A percentile compares a stretch with the other conserved stretches of the same genome.
Conservation (phyloP, 2,329 filamentous ascomycete species). For the Ilyonectria robusta region DNA sequence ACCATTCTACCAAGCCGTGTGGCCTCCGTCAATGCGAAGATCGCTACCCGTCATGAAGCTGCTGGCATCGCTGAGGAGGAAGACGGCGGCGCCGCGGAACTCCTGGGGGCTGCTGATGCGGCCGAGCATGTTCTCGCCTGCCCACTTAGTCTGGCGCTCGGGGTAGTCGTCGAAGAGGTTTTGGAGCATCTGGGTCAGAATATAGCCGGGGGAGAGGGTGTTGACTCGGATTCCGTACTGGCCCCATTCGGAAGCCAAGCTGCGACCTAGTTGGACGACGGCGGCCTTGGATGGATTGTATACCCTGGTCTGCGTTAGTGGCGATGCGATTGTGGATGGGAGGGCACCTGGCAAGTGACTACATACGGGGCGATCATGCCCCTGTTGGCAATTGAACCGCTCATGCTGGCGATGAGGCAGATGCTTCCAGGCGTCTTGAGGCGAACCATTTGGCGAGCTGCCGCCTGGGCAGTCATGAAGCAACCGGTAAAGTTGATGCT, state of each 20-base stretch:
- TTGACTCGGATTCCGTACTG: constrained; percentile 82
- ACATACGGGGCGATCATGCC: constrained; percentile 72
- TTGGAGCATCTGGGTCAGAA: constrained; percentile 87
- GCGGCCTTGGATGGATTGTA: constrained; percentile 85
- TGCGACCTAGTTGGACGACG: constrained; percentile 79
- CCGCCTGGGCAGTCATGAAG: constrained; percentile 89
- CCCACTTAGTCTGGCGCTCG: constrained; percentile 78
- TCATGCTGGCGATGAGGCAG: constrained; percentile 80
- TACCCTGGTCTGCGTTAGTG: constrained; percentile 59
- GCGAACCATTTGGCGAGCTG: constrained; percentile 81
- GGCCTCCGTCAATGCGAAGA: constrained; percentile 79
- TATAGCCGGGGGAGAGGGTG: constrained; percentile 85
- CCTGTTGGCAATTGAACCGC: constrained; percentile 75
- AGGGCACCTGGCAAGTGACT: neutral
- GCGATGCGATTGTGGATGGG: neutral
- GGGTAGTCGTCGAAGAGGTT: constrained; percentile 83
- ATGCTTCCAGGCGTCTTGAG: constrained; percentile 72
- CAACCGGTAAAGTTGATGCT: constrained; percentile 89
- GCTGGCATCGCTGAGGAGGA: constrained; percentile 79
- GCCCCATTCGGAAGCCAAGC: constrained; percentile 82
- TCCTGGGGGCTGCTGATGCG: constrained; percentile 77
- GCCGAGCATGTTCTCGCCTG: constrained; percentile 87
- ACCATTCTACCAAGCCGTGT: constrained; percentile 68
- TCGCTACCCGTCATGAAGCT: constrained; percentile 83
- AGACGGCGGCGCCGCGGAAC: constrained; percentile 80